These are phyloP conservation scores for Gossypium turneri DNA, from an alignment of 345 rosid genomes.

Conservation along the genomic window DNA sequence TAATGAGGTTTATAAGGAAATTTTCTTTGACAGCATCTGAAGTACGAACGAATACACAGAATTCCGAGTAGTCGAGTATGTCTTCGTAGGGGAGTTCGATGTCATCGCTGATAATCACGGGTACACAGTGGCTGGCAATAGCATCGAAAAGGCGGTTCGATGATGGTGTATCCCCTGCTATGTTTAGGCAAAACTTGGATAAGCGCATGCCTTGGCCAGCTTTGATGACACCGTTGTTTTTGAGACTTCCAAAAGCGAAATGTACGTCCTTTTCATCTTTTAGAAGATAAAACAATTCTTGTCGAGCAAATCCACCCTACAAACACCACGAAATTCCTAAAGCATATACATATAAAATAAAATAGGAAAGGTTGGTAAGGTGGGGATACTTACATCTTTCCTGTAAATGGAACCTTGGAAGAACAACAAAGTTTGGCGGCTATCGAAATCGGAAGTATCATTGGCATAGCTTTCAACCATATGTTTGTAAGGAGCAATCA, in stretches of 20 bases:
- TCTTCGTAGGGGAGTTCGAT: slow-evolving; percentile 95
- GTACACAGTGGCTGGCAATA: slow-evolving; percentile 90
- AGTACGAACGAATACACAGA: slow-evolving; percentile 78
- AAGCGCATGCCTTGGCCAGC: slow-evolving; percentile 78
- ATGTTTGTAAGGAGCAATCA: slow-evolving; percentile 92
- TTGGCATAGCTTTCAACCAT: slow-evolving; percentile 50
- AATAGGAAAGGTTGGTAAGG: background rate
- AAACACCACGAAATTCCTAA: background rate
- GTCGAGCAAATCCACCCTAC: slow-evolving; percentile 86
- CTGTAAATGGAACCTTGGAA: slow-evolving; percentile 97
- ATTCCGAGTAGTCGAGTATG: slow-evolving; percentile 77
- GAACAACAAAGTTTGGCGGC: slow-evolving; percentile 74
- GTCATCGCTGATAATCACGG: slow-evolving; percentile 84
- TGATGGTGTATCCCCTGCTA: slow-evolving; percentile 97
- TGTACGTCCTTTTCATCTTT: slow-evolving; percentile 83
- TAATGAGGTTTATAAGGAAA: slow-evolving; percentile 56
- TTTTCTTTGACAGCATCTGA: slow-evolving; percentile 72
- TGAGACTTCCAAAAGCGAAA: slow-evolving; percentile 77
- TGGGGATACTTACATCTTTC: slow-evolving; percentile 68
- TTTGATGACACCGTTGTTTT: slow-evolving; percentile 54
- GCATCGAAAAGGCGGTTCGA: slow-evolving; percentile 97
- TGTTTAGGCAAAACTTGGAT: slow-evolving; percentile 90
- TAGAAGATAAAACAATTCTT: slow-evolving; percentile 68
- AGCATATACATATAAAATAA: no score
- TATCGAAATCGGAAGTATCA: slow-evolving; percentile 62